phyloP scores from a whole-genome alignment of 176 grass and related monocot species.

The Hsuehochloa calcarea region DNA sequence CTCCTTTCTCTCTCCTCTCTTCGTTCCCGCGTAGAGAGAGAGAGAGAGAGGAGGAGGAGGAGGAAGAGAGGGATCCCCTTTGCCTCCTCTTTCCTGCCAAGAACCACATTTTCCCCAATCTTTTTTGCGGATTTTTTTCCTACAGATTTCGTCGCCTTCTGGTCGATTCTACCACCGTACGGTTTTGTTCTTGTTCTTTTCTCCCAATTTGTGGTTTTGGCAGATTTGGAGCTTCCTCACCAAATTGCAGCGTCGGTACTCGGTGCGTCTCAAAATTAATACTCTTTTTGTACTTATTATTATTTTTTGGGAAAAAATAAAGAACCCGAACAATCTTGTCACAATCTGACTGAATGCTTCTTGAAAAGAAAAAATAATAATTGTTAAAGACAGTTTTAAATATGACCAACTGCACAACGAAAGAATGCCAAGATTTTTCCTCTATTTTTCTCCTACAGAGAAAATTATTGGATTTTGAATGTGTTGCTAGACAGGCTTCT shows the following conservation, averaged over 20 bases:
- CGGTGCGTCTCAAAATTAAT: background rate
- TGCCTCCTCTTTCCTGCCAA: conserved; percentile 32
- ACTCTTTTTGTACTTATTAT: background rate
- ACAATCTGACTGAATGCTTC: background rate
- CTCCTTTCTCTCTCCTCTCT: conserved; percentile 57
- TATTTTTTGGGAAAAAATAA: background rate
- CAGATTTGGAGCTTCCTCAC: background rate
- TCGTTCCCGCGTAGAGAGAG: conserved; percentile 44
- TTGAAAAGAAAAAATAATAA: background rate
- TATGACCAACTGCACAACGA: too few species aligned
- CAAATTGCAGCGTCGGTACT: background rate
- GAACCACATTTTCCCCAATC: background rate
- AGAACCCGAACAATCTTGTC: background rate
- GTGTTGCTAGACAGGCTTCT: too few species aligned
- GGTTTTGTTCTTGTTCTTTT: background rate
- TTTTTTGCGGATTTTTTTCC: background rate
- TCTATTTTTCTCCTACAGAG: background rate
- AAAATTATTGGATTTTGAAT: too few species aligned
- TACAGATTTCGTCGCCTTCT: background rate
- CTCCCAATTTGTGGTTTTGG: background rate
- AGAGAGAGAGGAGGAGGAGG: conserved; percentile 14
- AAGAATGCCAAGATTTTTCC: too few species aligned
- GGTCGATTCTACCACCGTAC: background rate
- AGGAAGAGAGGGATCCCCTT: background rate
- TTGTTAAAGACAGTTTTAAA: background rate